A percentile compares a stretch with the other conserved stretches of the same genome.
Evolutionary conservation across 352 stramenopile species (phyloP).

Genomic region (Pythium monospermum): DNA sequence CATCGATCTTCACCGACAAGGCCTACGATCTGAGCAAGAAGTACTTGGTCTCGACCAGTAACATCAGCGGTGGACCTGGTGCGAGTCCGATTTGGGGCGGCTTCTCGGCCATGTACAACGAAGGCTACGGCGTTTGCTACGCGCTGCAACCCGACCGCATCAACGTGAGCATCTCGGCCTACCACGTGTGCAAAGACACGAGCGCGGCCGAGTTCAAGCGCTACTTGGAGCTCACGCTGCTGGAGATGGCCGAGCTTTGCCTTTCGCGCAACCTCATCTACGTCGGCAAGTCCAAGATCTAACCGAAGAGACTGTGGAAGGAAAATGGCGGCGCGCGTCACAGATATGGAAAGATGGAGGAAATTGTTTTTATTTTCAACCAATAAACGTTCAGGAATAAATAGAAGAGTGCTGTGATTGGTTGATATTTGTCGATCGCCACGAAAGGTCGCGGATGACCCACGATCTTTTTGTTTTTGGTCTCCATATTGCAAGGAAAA

Average conservation of each 20-base stretch:
- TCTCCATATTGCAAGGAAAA: too few relatives aligned
- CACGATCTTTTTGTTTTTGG: background rate
- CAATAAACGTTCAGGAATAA: too few relatives aligned
- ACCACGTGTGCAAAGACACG: slow-evolving; percentile 77
- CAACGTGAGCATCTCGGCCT: slow-evolving; percentile 94
- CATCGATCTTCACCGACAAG: slow-evolving; percentile 92
- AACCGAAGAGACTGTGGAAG: too few relatives aligned
- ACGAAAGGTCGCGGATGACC: background rate
- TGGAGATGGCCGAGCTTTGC: slow-evolving; percentile 95
- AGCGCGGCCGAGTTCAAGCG: slow-evolving; percentile 86
- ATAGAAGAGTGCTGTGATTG: too few relatives aligned
- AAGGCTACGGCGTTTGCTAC: slow-evolving; percentile 96
- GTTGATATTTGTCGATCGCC: background rate
- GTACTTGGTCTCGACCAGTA: slow-evolving; percentile 94
- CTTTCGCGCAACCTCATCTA: slow-evolving; percentile 88
- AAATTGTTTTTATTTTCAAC: slow-evolving; percentile 15
- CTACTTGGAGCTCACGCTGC: slow-evolving; percentile 90
- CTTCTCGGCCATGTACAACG: slow-evolving; percentile 93
- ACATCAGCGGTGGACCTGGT: slow-evolving; percentile 91
- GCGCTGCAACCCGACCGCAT: slow-evolving; percentile 92
- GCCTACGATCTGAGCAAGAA: slow-evolving; percentile 92
- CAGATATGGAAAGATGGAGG: slow-evolving; percentile 19
- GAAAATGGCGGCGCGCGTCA: slow-evolving; percentile 17
- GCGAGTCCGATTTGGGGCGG: slow-evolving; percentile 95
- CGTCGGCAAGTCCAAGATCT: slow-evolving; percentile 85